Conservation (phyloP, 352 stramenopile genomes). For the Phytophthora tubulina region DNA sequence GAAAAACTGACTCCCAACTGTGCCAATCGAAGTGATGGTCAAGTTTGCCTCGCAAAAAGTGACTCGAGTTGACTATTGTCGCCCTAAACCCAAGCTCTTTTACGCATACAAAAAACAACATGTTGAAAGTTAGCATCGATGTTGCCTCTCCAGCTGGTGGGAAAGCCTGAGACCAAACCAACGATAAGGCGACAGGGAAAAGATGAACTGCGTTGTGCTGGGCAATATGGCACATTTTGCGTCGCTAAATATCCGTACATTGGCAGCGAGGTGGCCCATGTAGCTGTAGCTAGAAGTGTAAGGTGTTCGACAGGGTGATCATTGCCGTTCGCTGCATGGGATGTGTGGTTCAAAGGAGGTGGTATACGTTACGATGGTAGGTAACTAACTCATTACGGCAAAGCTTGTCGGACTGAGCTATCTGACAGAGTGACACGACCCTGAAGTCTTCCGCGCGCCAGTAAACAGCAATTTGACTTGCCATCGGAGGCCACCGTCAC, state of each 20-base stretch:
- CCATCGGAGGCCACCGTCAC: not conserved
- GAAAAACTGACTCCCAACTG: slow-evolving; percentile 40
- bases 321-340: slow-evolving; percentile 16
- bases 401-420: too few species aligned
- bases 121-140: not conserved
- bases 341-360: slow-evolving; percentile 3
- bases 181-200: slow-evolving; percentile 17
- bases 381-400: not conserved
- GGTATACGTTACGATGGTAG: slow-evolving; percentile 23
- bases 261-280: not conserved
- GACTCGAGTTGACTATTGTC: not conserved
- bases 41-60: slow-evolving; percentile 9
- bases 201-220: not conserved
- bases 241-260: slow-evolving; percentile 4
- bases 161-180: slow-evolving; percentile 10
- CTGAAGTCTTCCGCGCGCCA: not conserved
- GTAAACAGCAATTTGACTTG: slow-evolving; percentile 25
- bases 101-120: slow-evolving; percentile 16
- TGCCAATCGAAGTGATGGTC: slow-evolving; percentile 26
- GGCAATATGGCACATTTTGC: not conserved
- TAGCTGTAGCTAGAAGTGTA: slow-evolving; percentile 2
- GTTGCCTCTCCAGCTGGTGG: slow-evolving; percentile 9
- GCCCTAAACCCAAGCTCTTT: not conserved
- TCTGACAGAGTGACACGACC: too few species aligned
- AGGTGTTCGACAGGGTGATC: not conserved